Conservation (phyloP, 179 eudicot species). For the Beta corolliflora region DNA sequence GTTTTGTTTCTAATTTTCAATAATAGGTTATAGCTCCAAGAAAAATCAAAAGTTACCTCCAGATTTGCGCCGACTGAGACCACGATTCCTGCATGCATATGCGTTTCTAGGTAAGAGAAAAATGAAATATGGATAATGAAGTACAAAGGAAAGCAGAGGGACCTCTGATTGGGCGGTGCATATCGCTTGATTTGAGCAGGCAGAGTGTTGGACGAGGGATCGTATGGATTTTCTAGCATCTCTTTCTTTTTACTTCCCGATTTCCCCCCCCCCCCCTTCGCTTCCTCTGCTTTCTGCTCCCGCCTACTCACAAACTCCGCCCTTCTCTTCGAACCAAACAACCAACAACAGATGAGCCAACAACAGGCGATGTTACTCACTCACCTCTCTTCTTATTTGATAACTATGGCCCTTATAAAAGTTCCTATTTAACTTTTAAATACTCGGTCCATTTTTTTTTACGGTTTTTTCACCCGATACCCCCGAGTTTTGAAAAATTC, state of each 20-base stretch:
- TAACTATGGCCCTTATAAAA: too few relatives aligned
- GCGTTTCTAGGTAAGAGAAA: too few relatives aligned
- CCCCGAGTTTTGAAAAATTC: too few relatives aligned
- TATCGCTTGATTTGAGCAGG: slow-evolving; percentile 32
- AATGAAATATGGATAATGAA: not conserved
- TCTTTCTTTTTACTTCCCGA: not conserved
- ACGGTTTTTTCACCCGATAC: too few relatives aligned
- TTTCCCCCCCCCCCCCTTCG: not conserved
- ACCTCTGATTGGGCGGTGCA: slow-evolving; percentile 40
- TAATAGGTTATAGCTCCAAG: not conserved
- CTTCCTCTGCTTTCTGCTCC: not conserved
- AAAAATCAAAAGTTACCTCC: slow-evolving; percentile 22
- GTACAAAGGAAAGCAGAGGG: not conserved
- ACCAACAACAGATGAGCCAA: too few relatives aligned
- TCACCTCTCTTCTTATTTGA: not conserved
- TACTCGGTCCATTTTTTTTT: too few relatives aligned
- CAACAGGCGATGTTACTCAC: not conserved
- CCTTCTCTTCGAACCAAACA: too few relatives aligned
- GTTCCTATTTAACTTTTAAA: too few relatives aligned
- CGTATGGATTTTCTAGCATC: slow-evolving; percentile 27
- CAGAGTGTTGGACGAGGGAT: slow-evolving; percentile 17
- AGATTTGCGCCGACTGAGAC: slow-evolving; percentile 33
- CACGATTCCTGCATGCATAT: slow-evolving; percentile 25
- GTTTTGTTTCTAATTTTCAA: not conserved
- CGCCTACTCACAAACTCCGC: too few relatives aligned